phyloP scores from a whole-genome alignment of 1,284 basidiomycete species.

The Austroboletus novae-zelandiae region DNA sequence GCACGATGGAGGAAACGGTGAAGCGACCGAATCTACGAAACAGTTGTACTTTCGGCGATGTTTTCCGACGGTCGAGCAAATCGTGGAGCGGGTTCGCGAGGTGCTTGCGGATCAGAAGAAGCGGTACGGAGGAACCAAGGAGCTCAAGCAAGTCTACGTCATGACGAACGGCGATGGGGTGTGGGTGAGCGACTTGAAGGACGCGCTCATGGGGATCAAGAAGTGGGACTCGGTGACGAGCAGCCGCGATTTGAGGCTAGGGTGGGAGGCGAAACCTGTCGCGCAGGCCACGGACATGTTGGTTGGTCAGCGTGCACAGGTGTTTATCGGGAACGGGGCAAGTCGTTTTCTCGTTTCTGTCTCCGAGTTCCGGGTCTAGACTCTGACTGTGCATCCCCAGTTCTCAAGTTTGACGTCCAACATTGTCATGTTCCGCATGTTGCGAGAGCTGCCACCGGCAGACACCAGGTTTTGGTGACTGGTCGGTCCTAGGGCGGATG shows the following conservation, averaged over 20 bases:
- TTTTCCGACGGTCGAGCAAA: constrained; percentile 45
- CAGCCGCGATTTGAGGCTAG: constrained; percentile 44
- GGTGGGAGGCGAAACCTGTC: constrained; percentile 46
- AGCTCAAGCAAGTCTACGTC: constrained; percentile 37
- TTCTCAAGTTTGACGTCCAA: constrained; percentile 60
- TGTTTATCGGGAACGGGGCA: constrained; percentile 58
- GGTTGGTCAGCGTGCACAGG: constrained; percentile 45
- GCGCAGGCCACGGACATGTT: constrained; percentile 53
- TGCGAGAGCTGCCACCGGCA: constrained; percentile 30
- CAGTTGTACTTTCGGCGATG: constrained; percentile 43
- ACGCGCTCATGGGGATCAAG: constrained; percentile 28
- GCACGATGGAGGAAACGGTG: constrained; percentile 18
- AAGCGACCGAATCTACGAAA: constrained; percentile 27
- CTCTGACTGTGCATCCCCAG: constrained; percentile 25
- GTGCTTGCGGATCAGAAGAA: constrained; percentile 31
- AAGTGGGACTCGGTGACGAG: constrained; percentile 42
- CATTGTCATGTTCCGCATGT: constrained; percentile 51
- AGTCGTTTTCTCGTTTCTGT: constrained; percentile 12
- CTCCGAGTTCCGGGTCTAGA: no score
- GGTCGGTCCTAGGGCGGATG: neutral
- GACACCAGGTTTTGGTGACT: constrained; percentile 39
- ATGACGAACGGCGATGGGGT: constrained; percentile 42
- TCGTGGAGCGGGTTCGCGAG: constrained; percentile 41
- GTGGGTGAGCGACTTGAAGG: constrained; percentile 35
- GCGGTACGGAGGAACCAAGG: constrained; percentile 13